Percentiles rank a stretch among this genome's conserved stretches.
Conservation (phyloP, 352 stramenopile species). For the Pythium dissotocum region DNA sequence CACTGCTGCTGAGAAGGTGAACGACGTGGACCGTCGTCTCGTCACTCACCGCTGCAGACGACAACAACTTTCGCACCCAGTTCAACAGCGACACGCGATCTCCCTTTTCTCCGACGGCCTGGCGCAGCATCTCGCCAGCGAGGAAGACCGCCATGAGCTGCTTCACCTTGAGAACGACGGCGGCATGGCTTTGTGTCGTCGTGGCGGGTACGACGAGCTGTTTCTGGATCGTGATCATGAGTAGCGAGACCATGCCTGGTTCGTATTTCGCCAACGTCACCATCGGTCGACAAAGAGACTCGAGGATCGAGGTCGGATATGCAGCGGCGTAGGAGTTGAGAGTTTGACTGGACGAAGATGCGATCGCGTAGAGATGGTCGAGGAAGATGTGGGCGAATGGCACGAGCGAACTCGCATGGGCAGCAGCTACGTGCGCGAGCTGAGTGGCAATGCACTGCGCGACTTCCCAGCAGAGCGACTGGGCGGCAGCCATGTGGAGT, state of each 20-base stretch:
- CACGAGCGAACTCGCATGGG: constrained; percentile 39
- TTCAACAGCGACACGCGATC: constrained; percentile 64
- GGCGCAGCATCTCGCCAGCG: constrained; percentile 58
- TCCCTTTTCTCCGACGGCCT: constrained; percentile 47
- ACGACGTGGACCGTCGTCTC: constrained; percentile 69
- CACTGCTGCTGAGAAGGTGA: constrained; percentile 37
- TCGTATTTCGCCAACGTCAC: constrained; percentile 63
- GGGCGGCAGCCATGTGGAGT: neutral
- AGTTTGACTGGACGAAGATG: constrained; percentile 31
- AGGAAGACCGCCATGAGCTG: constrained; percentile 84
- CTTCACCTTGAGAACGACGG: constrained; percentile 50
- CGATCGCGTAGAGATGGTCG: constrained; percentile 74
- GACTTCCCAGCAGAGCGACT: constrained; percentile 58
- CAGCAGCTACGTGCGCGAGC: constrained; percentile 45
- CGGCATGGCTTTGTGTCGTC: constrained; percentile 20
- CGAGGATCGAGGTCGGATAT: constrained; percentile 65
- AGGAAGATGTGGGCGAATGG: constrained; percentile 76
- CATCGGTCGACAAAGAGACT: constrained; percentile 73
- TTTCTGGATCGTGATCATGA: constrained; percentile 89
- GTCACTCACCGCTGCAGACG: constrained; percentile 49
- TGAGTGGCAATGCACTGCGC: constrained; percentile 50
- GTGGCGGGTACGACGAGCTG: constrained; percentile 52
- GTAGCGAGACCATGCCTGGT: constrained; percentile 62
- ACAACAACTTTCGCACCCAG: constrained; percentile 73
- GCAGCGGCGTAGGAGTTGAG: neutral